Evolutionary conservation across 768 basidiomycete species (phyloP).

Genomic region (Lactarius evosmus): DNA sequence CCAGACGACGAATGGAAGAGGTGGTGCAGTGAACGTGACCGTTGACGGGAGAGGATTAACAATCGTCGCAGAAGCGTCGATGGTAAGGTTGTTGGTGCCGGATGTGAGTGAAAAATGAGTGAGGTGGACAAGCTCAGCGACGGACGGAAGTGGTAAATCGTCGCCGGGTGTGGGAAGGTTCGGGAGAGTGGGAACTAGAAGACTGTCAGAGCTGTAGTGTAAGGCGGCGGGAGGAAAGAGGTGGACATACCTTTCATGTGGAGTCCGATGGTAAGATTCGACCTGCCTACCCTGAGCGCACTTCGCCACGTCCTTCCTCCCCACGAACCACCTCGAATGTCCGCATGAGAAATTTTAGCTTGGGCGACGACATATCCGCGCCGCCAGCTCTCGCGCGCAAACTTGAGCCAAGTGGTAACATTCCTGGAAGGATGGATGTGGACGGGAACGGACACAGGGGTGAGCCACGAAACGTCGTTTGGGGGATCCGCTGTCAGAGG

Average conservation of each 20-base stretch:
- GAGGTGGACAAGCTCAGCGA: conserved; percentile 59
- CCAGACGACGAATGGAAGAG: conserved; percentile 60
- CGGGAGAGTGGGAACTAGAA: conserved; percentile 58
- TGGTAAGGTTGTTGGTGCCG: conserved; percentile 31
- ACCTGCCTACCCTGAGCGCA: not conserved
- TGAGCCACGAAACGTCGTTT: conserved; percentile 22
- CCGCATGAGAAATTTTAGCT: conserved; percentile 7
- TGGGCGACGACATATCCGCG: conserved; percentile 10
- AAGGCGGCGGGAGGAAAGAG: conserved; percentile 4
- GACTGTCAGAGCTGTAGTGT: conserved; percentile 22
- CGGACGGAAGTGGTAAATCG: conserved; percentile 48
- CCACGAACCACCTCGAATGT: conserved; percentile 11
- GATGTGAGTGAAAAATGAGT: conserved; percentile 51
- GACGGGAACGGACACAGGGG: conserved; percentile 19
- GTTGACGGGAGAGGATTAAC: conserved; percentile 53
- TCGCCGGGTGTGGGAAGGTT: conserved; percentile 61
- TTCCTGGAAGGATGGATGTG: conserved; percentile 21
- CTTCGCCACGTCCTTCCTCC: conserved; percentile 16
- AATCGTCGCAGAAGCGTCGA: conserved; percentile 51
- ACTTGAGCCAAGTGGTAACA: conserved; percentile 21
- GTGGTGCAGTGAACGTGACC: conserved; percentile 50
- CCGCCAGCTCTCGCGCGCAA: conserved; percentile 23
- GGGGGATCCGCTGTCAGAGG: conserved; percentile 34
- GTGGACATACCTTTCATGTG: conserved; percentile 49
- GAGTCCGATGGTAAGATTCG: conserved; percentile 32